Base-by-base conservation (phyloP, 1,139 yeast species). In the Suhomyces panamericanus region DNA sequence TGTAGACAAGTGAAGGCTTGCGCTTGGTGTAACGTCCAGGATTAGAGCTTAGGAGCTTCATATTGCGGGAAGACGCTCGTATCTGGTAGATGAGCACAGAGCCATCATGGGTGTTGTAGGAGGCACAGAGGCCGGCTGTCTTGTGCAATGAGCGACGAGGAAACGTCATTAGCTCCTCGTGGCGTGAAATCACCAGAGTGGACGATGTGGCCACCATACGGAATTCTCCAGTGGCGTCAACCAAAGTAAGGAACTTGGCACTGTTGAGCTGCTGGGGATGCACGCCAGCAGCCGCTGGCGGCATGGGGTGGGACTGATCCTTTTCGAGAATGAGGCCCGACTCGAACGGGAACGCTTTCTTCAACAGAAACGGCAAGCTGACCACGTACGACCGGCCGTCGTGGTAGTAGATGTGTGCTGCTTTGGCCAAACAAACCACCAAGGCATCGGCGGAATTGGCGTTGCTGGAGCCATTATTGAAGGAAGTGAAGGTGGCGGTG, bases 171-270 rank as follows among this genome's bases (percentile, higher is more conserved):
- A 87, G 59, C 43, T 75, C 77, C 57, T 87, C 95, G 36, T 70
- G 67, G 1, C 77, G 65, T 0, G 85, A 73, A 11, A 88, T 77
- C 1, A 83, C 79, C 0, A 89, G 78, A 0, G 87, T 83, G 0
- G 93, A 81, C 0, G 90, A 82, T 0, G 93, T 80, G 0, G 83
- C 78, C 3, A 87, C 78, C 6, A 79, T 67, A 2, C 91, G 84
- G 41, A 85, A 69, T 17, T 87, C 91, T 4, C 80, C 80, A 39
- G 84, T 67, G 1, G 95, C 91, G 54, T 85, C 91, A 0, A 79
- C 75, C 51, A 87, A 63, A 0, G 89, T 77, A 48, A 85, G 67
- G 53, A 87, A 81, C 41, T 76, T 73, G 4, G 81, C 68, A 54
- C 63, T 48, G 39, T 55, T 59, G 38, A 57, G 51, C 41, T 56